Conservation (phyloP, 78 protist genomes). For the Speleostelium caveatum region DNA sequence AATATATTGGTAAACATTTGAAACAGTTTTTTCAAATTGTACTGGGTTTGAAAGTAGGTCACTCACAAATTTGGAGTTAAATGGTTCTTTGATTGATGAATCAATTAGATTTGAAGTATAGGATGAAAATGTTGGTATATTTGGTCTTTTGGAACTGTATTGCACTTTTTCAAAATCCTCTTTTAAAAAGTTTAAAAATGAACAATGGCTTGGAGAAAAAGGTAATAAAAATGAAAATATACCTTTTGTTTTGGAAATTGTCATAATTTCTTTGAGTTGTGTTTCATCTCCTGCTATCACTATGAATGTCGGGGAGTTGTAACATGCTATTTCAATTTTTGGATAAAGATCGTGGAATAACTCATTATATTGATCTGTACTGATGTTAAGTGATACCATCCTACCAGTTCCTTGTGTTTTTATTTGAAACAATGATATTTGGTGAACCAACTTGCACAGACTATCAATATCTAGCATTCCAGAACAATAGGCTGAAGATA, state of each 20-base stretch:
- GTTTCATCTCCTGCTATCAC: neutral
- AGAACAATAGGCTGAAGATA: slow-evolving; percentile 1
- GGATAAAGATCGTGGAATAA: neutral
- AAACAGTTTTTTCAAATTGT: too few relatives aligned
- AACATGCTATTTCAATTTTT: too few relatives aligned
- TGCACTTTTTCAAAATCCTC: too few relatives aligned
- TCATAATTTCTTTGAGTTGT: neutral
- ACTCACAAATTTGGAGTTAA: too few relatives aligned
- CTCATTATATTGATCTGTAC: neutral
- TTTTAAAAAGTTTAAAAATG: neutral
- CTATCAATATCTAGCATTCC: neutral
- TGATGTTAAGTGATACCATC: slow-evolving; percentile 17
- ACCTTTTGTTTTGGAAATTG: too few relatives aligned
- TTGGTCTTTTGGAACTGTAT: too few relatives aligned
- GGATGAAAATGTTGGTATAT: too few relatives aligned
- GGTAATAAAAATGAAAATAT: neutral
- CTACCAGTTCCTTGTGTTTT: slow-evolving; percentile 26
- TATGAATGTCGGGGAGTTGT: too few relatives aligned
- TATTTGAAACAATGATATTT: neutral
- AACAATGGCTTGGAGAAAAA: neutral
- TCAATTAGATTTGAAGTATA: too few relatives aligned
- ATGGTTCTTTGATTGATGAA: too few relatives aligned
- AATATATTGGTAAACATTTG: too few relatives aligned
- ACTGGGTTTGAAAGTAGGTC: too few relatives aligned
- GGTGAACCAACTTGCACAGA: neutral